Evolutionary conservation across 495 filamentous ascomycete genomes (phyloP), one percentile per base, ranked within the genome.

Genomic region (Talaromyces adpressus): DNA sequence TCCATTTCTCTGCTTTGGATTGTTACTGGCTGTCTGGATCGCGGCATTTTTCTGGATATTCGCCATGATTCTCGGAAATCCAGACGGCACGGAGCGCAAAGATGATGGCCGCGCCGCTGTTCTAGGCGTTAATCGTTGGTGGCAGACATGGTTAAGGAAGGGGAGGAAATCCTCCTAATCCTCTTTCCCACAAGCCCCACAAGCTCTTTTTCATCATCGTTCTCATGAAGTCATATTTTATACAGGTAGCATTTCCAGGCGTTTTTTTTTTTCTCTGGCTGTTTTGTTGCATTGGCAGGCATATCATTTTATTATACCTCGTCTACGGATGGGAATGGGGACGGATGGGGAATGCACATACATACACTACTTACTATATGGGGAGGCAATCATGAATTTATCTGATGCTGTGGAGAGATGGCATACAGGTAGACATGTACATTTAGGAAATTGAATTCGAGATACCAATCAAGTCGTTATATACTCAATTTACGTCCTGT

Each of bases 1-100:
- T 4, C 83, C 85, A 0, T 66, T 88, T 23, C 69, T 85, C 20
- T 81, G 81, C 56, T 66, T 86, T 1, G 79, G 75, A 14, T 72
- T 87, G 9, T 76, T 84, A 2, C 73, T 86, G 16, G 77, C 79
- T 3, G 77, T 81, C 9, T 89, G 86, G 86, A 81, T 80, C 0
- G 80, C 85, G 0, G 86, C 83, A 1, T 79, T 77, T 49, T 89
- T 88, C 73, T 89, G 86, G 86, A 71, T 85, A 61, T 86, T 84
- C 63, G 78, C 85, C 27, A 79, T 79, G 67, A 78, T 88, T 9
- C 69, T 89, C 45, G 86, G 86, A 1, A 84, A 87, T 68, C 85
- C 84, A 39, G 83, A 85, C 41, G 84, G 84, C n/a, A 82, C 81
- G 57, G 86, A 86, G 65, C 77, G 82, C 47, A 81, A 79, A 57